Evolutionary conservation across 108 stramenopile genomes (phyloP).

Genomic region (Nannochloropsis oceanica): DNA sequence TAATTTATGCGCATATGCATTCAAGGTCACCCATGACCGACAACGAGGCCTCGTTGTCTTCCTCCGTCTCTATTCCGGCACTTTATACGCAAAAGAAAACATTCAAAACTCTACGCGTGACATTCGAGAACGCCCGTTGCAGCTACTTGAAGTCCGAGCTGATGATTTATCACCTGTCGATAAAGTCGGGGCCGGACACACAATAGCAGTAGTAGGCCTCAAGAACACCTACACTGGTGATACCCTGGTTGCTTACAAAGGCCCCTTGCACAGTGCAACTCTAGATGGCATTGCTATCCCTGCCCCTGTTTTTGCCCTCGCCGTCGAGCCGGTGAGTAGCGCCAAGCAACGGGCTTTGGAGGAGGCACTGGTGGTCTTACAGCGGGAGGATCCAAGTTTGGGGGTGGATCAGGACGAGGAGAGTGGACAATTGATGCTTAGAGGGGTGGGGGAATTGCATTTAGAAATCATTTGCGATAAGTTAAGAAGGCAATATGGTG

Average conservation of each 20-base stretch:
- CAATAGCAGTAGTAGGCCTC: constrained; percentile 68
- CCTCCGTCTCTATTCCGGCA: constrained; percentile 91
- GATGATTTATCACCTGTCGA: constrained; percentile 85
- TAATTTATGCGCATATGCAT: constrained; percentile 59
- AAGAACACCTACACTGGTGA: constrained; percentile 95
- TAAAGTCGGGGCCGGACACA: constrained; percentile 80
- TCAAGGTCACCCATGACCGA: constrained; percentile 94
- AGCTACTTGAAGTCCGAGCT: constrained; percentile 87
- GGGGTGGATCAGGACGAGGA: constrained; percentile 57
- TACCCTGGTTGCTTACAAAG: constrained; percentile 64
- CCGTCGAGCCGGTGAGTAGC: constrained; percentile 88
- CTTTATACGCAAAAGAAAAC: constrained; percentile 61
- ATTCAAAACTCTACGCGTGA: constrained; percentile 63
- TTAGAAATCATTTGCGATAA: constrained; percentile 53
- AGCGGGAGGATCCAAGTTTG: constrained; percentile 92
- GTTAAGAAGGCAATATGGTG: constrained; percentile 10
- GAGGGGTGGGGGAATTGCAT: constrained; percentile 99
- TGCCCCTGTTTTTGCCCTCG: constrained; percentile 84
- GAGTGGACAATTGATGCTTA: constrained; percentile 91
- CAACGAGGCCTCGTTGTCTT: constrained; percentile 83
- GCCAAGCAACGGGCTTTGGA: constrained; percentile 83
- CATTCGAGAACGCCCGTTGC: constrained; percentile 22
- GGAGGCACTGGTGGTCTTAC: constrained; percentile 81
- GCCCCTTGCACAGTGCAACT: constrained; percentile 51
- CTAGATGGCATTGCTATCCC: constrained; percentile 39